Conservation (phyloP, 306 rosid species). For the Rubus idaeus region DNA sequence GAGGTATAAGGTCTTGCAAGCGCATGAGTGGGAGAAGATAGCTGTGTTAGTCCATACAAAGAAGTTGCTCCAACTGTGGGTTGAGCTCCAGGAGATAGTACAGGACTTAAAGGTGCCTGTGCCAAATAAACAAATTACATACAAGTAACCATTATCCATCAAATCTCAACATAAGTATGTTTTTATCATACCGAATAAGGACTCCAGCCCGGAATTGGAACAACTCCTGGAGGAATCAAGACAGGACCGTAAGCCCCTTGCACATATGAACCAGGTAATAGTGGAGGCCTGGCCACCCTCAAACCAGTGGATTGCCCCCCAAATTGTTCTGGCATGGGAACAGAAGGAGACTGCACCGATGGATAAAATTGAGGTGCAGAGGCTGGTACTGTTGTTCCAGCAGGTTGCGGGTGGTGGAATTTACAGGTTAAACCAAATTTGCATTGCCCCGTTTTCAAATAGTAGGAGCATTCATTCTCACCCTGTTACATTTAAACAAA, state of each 20-base stretch:
- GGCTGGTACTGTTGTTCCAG: slow-evolving; percentile 59
- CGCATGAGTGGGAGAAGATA: slow-evolving; percentile 63
- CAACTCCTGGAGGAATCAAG: slow-evolving; percentile 75
- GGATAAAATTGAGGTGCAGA: slow-evolving; percentile 94
- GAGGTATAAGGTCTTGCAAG: slow-evolving; percentile 67
- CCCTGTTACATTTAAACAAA: slow-evolving; percentile 50
- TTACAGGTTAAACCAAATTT: slow-evolving; percentile 92
- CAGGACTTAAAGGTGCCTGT: slow-evolving; percentile 87
- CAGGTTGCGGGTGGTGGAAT: slow-evolving; percentile 90
- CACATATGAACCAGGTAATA: slow-evolving; percentile 72
- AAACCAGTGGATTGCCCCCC: slow-evolving; percentile 64
- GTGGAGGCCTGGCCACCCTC: slow-evolving; percentile 84
- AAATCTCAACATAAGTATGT: slow-evolving; percentile 16
- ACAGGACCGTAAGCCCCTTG: slow-evolving; percentile 87
- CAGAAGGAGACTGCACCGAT: slow-evolving; percentile 84
- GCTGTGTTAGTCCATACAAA: slow-evolving; percentile 71
- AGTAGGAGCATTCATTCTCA: slow-evolving; percentile 94
- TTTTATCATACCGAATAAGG: slow-evolving; percentile 69
- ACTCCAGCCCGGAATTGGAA: slow-evolving; percentile 76
- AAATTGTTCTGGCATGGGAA: slow-evolving; percentile 69
- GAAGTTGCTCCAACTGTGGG: slow-evolving; percentile 71
- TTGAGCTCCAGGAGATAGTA: slow-evolving; percentile 75
- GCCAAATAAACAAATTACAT: slow-evolving; percentile 30
- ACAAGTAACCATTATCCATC: not conserved
- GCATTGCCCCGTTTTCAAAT: slow-evolving; percentile 98